Conservation (phyloP, 164 flowering plant genomes). For the Vitis vinifera region ASM3070453v1 NC_081814.1:2060501-2061000, state of each 20-base stretch:
- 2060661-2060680: slow-evolving; percentile 93
- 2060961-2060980: background rate
- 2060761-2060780: slow-evolving; percentile 54
- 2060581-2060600: slow-evolving; percentile 89
- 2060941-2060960: background rate
- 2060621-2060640: slow-evolving; percentile 96
- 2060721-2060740: slow-evolving; percentile 79
- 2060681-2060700: slow-evolving; percentile 77
- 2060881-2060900: background rate
- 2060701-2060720: slow-evolving; percentile 78
- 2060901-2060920: background rate
- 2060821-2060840: slow-evolving; percentile 9
- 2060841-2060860: background rate
- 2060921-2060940: background rate
- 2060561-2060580: slow-evolving; percentile 80
- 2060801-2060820: background rate
- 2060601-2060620: slow-evolving; percentile 86
- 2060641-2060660: slow-evolving; percentile 89
- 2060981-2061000: background rate
- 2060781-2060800: slow-evolving; percentile 4
- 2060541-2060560: slow-evolving; percentile 85
- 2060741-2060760: slow-evolving; percentile 61
- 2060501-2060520: background rate
- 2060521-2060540: slow-evolving; percentile 92
- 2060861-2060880: background rate